Conservation (phyloP, 192 early-diverging fungal genomes). For the Gryganskiella cystojenkinii region DNA sequence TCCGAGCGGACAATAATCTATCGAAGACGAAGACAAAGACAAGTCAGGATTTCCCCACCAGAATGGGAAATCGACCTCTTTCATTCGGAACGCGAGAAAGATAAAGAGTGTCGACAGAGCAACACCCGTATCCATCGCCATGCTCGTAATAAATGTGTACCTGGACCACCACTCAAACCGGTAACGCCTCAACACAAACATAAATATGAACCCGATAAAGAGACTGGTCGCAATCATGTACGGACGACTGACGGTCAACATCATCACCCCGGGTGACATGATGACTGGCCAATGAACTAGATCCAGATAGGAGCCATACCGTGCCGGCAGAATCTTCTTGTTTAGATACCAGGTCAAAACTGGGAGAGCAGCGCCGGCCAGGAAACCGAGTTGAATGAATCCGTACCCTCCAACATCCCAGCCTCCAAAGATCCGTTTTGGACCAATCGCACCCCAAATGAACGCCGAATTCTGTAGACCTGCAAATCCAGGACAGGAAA, state of each 20-base stretch:
- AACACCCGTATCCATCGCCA: constrained; percentile 68
- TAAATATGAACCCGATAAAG: constrained; percentile 59
- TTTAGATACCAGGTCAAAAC: constrained; percentile 61
- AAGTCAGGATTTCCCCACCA: constrained; percentile 45
- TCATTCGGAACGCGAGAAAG: constrained; percentile 44
- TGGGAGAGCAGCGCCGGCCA: constrained; percentile 62
- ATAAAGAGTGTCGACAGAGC: constrained; percentile 56
- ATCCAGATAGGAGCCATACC: constrained; percentile 42
- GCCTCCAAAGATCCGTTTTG: constrained; percentile 64
- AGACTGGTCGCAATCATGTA: constrained; percentile 58
- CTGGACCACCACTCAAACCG: constrained; percentile 62
- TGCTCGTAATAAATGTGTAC: constrained; percentile 74
- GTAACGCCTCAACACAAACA: constrained; percentile 60
- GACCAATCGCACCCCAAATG: constrained; percentile 81
- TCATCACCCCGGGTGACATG: constrained; percentile 56
- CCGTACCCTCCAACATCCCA: constrained; percentile 42
- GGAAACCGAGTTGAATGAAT: constrained; percentile 48
- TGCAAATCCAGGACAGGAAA: constrained; percentile 59
- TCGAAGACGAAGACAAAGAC: neutral
- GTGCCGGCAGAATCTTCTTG: constrained; percentile 57
- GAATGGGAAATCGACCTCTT: constrained; percentile 9
- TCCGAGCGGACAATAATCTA: constrained; percentile 27
- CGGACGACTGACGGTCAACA: constrained; percentile 61
- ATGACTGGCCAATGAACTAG: constrained; percentile 67
- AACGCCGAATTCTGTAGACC: constrained; percentile 62